Percentiles rank a stretch among this genome's conserved stretches.
phyloP scores from a whole-genome alignment of 768 basidiomycete species.

The Podaxis pistillaris region DNA sequence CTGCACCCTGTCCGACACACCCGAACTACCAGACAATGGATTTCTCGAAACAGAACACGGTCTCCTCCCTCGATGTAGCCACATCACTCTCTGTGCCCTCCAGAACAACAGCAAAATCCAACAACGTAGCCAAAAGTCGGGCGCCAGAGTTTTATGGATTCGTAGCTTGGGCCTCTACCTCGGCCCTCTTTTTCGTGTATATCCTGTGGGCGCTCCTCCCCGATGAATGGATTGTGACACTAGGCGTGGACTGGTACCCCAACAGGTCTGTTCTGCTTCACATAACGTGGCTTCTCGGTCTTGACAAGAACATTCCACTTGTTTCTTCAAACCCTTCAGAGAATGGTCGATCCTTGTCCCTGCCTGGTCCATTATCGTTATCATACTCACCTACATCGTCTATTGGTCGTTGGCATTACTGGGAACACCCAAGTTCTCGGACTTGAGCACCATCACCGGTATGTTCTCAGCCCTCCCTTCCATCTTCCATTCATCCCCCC shows the following conservation, averaged over 20 bases:
- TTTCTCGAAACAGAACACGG: too few relatives aligned
- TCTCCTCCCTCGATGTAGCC: background rate
- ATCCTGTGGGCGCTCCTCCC: slow-evolving; percentile 81
- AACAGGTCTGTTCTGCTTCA: slow-evolving; percentile 52
- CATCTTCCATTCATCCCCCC: background rate
- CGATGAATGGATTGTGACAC: slow-evolving; percentile 59
- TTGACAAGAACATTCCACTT: background rate
- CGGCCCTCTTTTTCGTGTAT: slow-evolving; percentile 65
- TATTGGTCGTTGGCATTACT: slow-evolving; percentile 77
- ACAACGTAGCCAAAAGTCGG: slow-evolving; percentile 37
- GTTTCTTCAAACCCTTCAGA: slow-evolving; percentile 34
- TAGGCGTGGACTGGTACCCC: slow-evolving; percentile 86
- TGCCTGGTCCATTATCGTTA: slow-evolving; percentile 68
- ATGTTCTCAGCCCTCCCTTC: slow-evolving; percentile 1
- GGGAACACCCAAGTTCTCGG: slow-evolving; percentile 67
- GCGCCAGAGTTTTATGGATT: slow-evolving; percentile 91
- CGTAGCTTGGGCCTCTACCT: slow-evolving; percentile 79
- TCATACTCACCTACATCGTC: slow-evolving; percentile 72
- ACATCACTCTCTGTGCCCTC: background rate
- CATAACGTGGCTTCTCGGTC: background rate
- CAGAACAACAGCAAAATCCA: background rate
- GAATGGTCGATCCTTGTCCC: slow-evolving; percentile 87
- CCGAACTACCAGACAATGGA: too few relatives aligned
- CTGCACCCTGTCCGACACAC: too few relatives aligned
- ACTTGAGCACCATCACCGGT: slow-evolving; percentile 71